Base-by-base conservation (phyloP, 345 rosid species). In the Aquilaria malaccensis region DNA sequence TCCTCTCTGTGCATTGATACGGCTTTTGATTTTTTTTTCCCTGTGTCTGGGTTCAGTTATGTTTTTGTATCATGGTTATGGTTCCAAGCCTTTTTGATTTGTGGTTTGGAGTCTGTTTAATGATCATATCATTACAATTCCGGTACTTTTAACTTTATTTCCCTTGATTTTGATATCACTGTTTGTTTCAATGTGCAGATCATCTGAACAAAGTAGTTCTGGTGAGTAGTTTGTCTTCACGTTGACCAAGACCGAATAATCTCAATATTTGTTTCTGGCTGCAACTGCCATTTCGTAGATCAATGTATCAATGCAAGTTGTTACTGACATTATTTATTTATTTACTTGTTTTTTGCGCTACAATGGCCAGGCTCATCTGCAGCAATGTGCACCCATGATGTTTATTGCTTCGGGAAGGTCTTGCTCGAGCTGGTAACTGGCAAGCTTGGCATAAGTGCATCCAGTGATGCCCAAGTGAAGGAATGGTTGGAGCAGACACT, bases 351-450 rank as follows among this genome's bases (percentile, higher is more conserved):
- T 22, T 22, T 22, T 22, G 22, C 22, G 58, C 73, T 56, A 45
- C 61, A 64, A 64, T 54, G 60, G n/a, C 22, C 84, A 94, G 97
- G 82, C 77, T 68, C 78, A 52, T 45, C 66, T 11, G 77, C 89
- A 62, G 80, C 86, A 30, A 75, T 75, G 52, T 91, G 99, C 64
- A 66, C 94, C 57, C 84, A 86, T 32, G 99, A 95, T 57, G 92
- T 91, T 50, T 86, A 83, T 80, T 88, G 99, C 76, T 95, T 95
- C 12, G 99, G 99, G 61, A 91, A 88, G 78, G 98, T 95, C 50
- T 74, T 95, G 62, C 91, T 95, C 9, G 98, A 89, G 81, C 80
- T 95, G 68, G 98, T 95, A 45, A 95, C 99, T 0, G 99, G 99
- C 13, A 95, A 80, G 73, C 76, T 95, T n/a, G 98, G 96, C 43